Conservation (phyloP, 2,329 filamentous ascomycete species). For the Claviceps spartinae region DNA sequence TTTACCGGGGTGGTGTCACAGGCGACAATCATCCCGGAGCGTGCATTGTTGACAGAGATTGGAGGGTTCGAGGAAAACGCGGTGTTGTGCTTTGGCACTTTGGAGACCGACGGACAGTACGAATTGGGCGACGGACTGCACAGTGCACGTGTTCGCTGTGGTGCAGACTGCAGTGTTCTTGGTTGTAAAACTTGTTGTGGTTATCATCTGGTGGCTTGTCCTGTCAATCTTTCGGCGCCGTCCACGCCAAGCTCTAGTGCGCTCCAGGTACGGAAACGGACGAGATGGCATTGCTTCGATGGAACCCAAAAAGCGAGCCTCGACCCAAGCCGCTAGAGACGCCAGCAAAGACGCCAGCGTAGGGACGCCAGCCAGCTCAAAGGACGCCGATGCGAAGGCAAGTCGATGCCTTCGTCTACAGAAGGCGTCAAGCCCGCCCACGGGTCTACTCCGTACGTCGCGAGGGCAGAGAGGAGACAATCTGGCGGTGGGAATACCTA, state of each 20-base stretch:
- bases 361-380: too few relatives aligned
- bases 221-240: background rate
- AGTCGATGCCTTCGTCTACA: too few relatives aligned
- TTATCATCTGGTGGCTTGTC: background rate
- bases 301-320: too few relatives aligned
- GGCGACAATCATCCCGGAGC: background rate
- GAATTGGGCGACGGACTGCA: background rate
- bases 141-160: background rate
- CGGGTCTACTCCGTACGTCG: too few relatives aligned
- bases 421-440: too few relatives aligned
- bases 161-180: background rate
- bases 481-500: too few relatives aligned
- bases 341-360: too few relatives aligned
- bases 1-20: too few relatives aligned
- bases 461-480: too few relatives aligned
- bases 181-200: background rate
- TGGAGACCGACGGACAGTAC: background rate
- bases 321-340: too few relatives aligned
- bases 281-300: background rate
- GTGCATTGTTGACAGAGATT: background rate
- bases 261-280: background rate
- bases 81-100: background rate
- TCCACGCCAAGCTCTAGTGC: background rate
- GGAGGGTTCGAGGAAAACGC: background rate
- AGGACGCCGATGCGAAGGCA: too few relatives aligned